Evolutionary conservation across 371 early-diverging fungal species (phyloP), one percentile per base, ranked within the genome.

Genomic region (Mortierella sp.): DNA sequence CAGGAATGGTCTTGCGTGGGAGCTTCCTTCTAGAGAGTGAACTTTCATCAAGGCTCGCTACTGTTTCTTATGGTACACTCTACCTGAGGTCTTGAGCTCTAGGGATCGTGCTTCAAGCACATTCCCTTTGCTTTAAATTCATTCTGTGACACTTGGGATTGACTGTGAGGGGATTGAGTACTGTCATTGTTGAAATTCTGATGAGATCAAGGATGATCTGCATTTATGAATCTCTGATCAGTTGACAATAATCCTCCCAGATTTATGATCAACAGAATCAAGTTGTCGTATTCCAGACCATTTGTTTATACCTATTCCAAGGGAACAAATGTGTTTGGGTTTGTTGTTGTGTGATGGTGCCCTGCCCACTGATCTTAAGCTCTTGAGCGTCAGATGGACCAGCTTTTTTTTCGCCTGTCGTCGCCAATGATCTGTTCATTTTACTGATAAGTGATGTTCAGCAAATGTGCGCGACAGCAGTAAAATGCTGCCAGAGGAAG

Each of bases 321-420:
- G 36, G 28, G 53, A 69, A 71, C 45, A 70, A 66, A 65, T 65
- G 65, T 64, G 79, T 77, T 60, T 66, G 77, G 77, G 79, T 72
- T 71, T 28, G 77, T 75, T 74, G 79, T 78, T 76, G 79, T 76
- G 79, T 74, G 75, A 72, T 78, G 77, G 65, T 21, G 58, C 67
- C 62, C 45, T 52, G 64, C 32, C 64, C 43, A 24, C 38, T 13
- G 45, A 19, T 59, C 55, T 52, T n/a, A 52, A 52, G 19, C 11
- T 52, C 52, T 21, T 52, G 55, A 55, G 55, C 11, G 28, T 55
- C 52, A 19, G 19, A 15, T 55, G 32, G 55, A 55, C 55, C 28
- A 59, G 58, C 28, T n/a, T 32, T 57, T 57, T 28, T 4, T 28
- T 10, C 11, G 6, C 5, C 15, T 57, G 57, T 11, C 32, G 11